Conservation (phyloP, 2,329 filamentous ascomycete genomes). For the Colletotrichum paranaense region DNA sequence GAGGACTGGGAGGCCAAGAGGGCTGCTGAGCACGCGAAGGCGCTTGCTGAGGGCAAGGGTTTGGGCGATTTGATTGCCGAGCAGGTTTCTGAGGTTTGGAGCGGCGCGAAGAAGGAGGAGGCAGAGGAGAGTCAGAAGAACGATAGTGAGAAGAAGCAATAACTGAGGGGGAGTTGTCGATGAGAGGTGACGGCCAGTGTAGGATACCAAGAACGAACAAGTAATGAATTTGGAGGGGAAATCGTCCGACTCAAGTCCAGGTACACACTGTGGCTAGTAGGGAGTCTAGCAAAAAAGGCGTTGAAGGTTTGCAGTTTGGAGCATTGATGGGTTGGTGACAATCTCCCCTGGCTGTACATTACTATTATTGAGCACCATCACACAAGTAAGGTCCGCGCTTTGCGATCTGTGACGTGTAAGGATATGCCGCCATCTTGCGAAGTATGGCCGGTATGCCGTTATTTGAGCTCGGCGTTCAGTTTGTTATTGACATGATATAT, state of each 20-base stretch:
- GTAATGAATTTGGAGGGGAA: not conserved
- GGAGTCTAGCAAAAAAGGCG: not conserved
- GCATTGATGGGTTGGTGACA: not conserved
- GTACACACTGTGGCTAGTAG: not conserved
- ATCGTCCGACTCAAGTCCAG: not conserved
- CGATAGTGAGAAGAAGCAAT: conserved; percentile 35
- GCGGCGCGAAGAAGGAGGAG: conserved; percentile 46
- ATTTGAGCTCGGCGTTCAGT: not conserved
- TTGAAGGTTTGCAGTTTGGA: not conserved
- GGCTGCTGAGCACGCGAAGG: conserved; percentile 62
- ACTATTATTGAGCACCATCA: not conserved
- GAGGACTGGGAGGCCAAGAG: conserved; percentile 66
- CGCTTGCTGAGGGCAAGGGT: conserved; percentile 66
- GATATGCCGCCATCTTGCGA: not conserved
- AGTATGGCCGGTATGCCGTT: not conserved
- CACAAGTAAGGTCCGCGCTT: not conserved
- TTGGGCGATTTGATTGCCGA: conserved; percentile 67
- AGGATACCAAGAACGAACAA: conserved; percentile 1
- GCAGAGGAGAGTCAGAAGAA: conserved; percentile 16
- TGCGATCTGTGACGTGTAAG: not conserved
- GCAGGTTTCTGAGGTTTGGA: conserved; percentile 66
- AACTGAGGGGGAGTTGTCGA: not conserved
- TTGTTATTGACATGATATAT: not conserved
- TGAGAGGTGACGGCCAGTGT: not conserved
- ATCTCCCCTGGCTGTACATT: conserved; percentile 31